Conservation (phyloP, 345 rosid species). For the Ricinus communis region DNA sequence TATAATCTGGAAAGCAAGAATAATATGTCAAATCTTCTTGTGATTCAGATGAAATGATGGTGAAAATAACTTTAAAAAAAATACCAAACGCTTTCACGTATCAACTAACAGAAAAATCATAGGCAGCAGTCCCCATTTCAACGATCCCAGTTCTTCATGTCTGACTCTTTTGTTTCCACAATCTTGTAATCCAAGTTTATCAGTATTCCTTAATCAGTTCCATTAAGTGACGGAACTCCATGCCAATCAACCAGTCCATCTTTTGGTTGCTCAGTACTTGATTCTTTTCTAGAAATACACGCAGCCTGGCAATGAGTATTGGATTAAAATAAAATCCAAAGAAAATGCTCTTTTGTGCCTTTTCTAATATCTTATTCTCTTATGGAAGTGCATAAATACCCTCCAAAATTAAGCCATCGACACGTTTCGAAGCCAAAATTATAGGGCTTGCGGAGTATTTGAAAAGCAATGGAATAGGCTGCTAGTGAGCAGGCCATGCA, state of each 20-base stretch:
- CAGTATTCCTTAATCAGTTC: neutral
- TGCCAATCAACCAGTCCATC: neutral
- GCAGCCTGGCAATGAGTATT: neutral
- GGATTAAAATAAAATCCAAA: too few species aligned
- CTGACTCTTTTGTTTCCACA: too few species aligned
- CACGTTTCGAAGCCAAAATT: too few species aligned
- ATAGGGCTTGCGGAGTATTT: too few species aligned
- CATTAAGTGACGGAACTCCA: neutral
- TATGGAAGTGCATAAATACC: too few species aligned
- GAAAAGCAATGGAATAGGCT: neutral
- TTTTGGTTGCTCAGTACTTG: neutral
- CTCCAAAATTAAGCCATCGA: too few species aligned
- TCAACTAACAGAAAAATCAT: neutral
- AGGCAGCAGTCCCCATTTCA: neutral
- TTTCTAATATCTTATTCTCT: too few species aligned
- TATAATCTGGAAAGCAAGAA: conserved; percentile 19
- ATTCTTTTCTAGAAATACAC: neutral
- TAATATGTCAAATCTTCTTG: conserved; percentile 27
- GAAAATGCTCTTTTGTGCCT: too few species aligned
- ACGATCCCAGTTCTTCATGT: neutral
- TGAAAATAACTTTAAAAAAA: conserved; percentile 14
- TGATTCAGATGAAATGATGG: neutral
- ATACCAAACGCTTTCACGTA: neutral
- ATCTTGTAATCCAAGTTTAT: too few species aligned
- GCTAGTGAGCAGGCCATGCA: neutral